Evolutionary conservation across 2,329 filamentous ascomycete species (phyloP).

Genomic region (Ustulina deusta): DNA sequence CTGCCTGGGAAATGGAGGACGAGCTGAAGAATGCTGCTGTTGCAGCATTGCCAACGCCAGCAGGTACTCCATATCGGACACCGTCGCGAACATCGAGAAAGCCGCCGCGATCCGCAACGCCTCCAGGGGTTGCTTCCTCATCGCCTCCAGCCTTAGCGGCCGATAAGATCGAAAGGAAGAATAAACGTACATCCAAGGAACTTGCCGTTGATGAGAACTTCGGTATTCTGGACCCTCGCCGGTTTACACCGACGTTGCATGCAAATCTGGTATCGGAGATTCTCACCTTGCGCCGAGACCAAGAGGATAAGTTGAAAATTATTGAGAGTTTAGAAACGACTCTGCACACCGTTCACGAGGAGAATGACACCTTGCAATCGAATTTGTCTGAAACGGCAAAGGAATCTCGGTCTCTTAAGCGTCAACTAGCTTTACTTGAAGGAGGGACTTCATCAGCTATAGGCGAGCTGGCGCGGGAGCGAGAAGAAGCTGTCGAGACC

Average conservation of each 20-base stretch:
- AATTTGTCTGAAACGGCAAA: conserved; percentile 73
- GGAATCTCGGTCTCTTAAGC: conserved; percentile 83
- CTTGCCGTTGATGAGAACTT: conserved; percentile 75
- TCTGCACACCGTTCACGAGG: conserved; percentile 76
- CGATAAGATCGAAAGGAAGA: conserved; percentile 58
- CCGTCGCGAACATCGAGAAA: conserved; percentile 72
- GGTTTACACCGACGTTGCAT: conserved; percentile 95
- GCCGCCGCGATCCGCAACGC: conserved; percentile 76
- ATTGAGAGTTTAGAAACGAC: conserved; percentile 87
- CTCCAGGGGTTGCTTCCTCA: conserved; percentile 70
- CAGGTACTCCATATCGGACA: conserved; percentile 78
- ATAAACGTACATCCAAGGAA: conserved; percentile 69
- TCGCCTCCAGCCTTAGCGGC: conserved; percentile 62
- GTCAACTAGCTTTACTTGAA: conserved; percentile 87
- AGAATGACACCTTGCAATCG: conserved; percentile 77
- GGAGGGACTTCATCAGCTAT: conserved; percentile 88
- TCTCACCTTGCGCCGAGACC: conserved; percentile 83
- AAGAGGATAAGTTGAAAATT: conserved; percentile 87
- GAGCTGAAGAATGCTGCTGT: conserved; percentile 68
- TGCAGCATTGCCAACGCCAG: conserved; percentile 75
- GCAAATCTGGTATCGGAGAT: conserved; percentile 97
- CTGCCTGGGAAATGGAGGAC: conserved; percentile 72
- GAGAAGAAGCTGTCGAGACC: conserved; percentile 83
- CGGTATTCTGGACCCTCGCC: conserved; percentile 83
- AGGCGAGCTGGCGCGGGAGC: conserved; percentile 83